Percentiles rank a stretch among this genome's conserved stretches.
Conservation (phyloP, 352 stramenopile species). For the Globisporangium recalcitrans region DNA sequence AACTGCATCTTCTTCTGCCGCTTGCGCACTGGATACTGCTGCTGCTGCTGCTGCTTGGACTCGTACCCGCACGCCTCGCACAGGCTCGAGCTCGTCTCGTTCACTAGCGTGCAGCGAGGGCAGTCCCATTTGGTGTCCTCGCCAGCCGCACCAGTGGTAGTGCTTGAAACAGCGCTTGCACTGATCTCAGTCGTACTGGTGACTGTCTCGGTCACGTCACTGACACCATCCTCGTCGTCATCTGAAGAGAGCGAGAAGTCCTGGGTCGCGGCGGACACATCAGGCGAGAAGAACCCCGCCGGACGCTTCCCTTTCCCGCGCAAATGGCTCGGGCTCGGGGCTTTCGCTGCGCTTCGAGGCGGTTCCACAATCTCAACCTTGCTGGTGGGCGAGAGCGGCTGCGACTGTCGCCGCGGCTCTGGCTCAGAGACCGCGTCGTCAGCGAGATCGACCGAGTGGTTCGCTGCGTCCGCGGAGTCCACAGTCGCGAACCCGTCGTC, state of each 20-base stretch:
- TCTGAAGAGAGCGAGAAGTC: slow-evolving; percentile 32
- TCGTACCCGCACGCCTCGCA: slow-evolving; percentile 72
- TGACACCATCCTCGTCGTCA: slow-evolving; percentile 16
- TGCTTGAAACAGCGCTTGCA: background rate
- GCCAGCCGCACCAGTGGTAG: background rate
- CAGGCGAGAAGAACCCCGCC: slow-evolving; percentile 36
- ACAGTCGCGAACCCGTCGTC: slow-evolving; percentile 20
- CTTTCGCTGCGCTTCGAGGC: slow-evolving; percentile 24
- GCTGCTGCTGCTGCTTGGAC: slow-evolving; percentile 18
- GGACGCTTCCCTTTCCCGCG: slow-evolving; percentile 30
- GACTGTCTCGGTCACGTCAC: background rate
- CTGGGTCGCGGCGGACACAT: slow-evolving; percentile 31
- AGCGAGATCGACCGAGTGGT: slow-evolving; percentile 13
- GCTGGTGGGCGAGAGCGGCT: background rate
- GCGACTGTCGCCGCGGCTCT: background rate
- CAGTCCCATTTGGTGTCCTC: slow-evolving; percentile 60
- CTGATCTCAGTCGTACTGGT: background rate
- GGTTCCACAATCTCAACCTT: slow-evolving; percentile 12
- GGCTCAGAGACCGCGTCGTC: slow-evolving; percentile 9
- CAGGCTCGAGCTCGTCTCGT: slow-evolving; percentile 40
- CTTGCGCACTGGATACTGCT: slow-evolving; percentile 32
- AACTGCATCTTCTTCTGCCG: slow-evolving; percentile 72
- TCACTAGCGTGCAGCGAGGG: slow-evolving; percentile 75
- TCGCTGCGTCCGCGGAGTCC: slow-evolving; percentile 18
- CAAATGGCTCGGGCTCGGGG: background rate